phyloP scores from a whole-genome alignment of 371 early-diverging fungal genomes.

The Capniomyces stellatus region DNA sequence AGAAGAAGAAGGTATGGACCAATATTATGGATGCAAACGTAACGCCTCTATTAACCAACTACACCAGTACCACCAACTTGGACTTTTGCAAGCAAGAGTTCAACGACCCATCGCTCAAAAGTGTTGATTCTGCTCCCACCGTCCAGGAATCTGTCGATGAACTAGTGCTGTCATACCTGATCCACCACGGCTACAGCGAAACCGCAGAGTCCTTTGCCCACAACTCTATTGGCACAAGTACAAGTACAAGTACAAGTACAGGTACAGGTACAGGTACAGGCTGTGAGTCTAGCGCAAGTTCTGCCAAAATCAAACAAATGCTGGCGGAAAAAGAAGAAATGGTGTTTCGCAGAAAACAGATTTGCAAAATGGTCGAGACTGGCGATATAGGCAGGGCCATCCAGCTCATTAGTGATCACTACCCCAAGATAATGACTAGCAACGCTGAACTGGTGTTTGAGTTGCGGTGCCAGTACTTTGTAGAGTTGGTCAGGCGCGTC shows the following conservation, averaged over 20 bases:
- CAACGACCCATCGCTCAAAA: constrained; percentile 1
- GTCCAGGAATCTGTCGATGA: constrained; percentile 1
- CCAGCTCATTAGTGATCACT: constrained; percentile 31
- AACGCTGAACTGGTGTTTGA: constrained; percentile 45
- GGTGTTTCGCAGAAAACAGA: constrained; percentile 21
- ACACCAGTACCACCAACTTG: background rate
- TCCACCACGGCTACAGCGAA: constrained; percentile 54
- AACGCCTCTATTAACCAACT: background rate
- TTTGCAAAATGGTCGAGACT: constrained; percentile 35
- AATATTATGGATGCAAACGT: background rate
- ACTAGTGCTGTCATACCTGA: constrained; percentile 49
- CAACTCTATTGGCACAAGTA: constrained; percentile 18
- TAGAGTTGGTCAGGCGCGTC: constrained; percentile 45
- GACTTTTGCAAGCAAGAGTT: constrained; percentile 8
- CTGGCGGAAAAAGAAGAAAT: constrained; percentile 13
- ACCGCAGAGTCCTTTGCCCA: constrained; percentile 44
- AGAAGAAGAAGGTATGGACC: constrained; percentile 1
- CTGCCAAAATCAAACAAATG: constrained; percentile 9
- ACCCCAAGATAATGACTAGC: constrained; percentile 36
- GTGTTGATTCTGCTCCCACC: background rate
- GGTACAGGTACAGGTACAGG: background rate
- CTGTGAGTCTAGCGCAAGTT: constrained; percentile 1
- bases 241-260: background rate
- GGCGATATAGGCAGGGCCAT: constrained; percentile 61
- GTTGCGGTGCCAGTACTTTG: constrained; percentile 61